Percentiles rank a stretch among this genome's conserved stretches.
Conservation (phyloP, 768 basidiomycete species). For the Panaeolus cyanescens region DNA sequence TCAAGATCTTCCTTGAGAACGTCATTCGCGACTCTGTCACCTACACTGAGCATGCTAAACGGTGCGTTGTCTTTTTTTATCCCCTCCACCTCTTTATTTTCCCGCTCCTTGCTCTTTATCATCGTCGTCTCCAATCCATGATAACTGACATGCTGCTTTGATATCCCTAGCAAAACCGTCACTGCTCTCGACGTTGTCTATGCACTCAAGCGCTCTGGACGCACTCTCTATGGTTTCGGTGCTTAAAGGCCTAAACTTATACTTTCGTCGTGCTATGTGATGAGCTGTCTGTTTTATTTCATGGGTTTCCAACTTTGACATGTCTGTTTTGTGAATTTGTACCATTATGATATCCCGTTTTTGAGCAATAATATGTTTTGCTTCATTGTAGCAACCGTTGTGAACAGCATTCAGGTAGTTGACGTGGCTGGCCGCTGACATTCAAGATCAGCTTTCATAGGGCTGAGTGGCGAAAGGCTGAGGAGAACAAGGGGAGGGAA, state of each 20-base stretch:
- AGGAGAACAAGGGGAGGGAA: neutral
- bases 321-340: neutral
- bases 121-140: slow-evolving; percentile 6
- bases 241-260: slow-evolving; percentile 39
- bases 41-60: slow-evolving; percentile 93
- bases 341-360: neutral
- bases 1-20: slow-evolving; percentile 72
- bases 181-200: slow-evolving; percentile 86
- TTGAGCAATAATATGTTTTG: neutral
- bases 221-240: slow-evolving; percentile 84
- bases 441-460: too few relatives aligned
- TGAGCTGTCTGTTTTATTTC: neutral
- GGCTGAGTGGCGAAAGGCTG: too few relatives aligned
- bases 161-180: slow-evolving; percentile 64
- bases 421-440: neutral
- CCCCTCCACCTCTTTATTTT: neutral
- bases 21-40: slow-evolving; percentile 91
- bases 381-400: neutral
- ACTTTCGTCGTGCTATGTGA: neutral
- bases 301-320: neutral
- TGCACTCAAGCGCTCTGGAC: slow-evolving; percentile 71
- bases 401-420: neutral
- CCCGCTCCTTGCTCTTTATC: slow-evolving; percentile 1
- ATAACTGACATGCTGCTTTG: neutral
- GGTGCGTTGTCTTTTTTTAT: slow-evolving; percentile 34